phyloP scores from a whole-genome alignment of 768 basidiomycete species.

The Holtermanniella nyarrowii region DNA sequence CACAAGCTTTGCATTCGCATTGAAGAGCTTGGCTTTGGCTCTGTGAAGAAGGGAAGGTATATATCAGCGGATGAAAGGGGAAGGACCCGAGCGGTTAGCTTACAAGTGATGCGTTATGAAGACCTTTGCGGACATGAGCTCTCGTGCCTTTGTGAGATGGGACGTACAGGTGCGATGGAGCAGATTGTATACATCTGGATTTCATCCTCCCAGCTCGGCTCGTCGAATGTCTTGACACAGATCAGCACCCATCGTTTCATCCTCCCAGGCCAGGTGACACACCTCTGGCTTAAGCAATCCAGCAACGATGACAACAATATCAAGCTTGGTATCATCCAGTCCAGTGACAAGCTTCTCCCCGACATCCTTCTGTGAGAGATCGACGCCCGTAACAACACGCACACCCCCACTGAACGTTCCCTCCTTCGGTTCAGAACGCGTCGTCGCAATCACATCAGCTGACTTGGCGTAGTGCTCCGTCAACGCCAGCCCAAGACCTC shows the following conservation, averaged over 20 bases:
- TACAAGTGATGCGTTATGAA: constrained; percentile 39
- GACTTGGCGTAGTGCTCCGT: constrained; percentile 23
- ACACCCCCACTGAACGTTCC: constrained; percentile 40
- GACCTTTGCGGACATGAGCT: constrained; percentile 1
- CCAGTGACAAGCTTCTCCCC: constrained; percentile 42
- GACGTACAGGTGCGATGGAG: constrained; percentile 43
- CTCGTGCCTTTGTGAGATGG: background rate
- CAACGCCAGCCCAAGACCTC: constrained; percentile 45
- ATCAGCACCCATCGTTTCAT: constrained; percentile 2
- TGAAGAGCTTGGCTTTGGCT: background rate
- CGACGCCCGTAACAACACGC: constrained; percentile 42
- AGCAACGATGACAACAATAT: constrained; percentile 43
- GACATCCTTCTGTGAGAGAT: constrained; percentile 39
- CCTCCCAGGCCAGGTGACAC: constrained; percentile 9
- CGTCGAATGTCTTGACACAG: constrained; percentile 39
- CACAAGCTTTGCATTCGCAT: constrained; percentile 41
- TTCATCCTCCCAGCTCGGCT: constrained; percentile 43
- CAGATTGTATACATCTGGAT: constrained; percentile 47
- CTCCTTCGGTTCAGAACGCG: constrained; percentile 29
- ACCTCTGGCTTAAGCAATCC: constrained; percentile 45
- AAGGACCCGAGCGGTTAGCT: background rate
- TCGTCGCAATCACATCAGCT: constrained; percentile 43
- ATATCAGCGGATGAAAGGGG: background rate
- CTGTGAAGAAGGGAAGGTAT: background rate
- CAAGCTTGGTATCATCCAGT: constrained; percentile 37